Evolutionary conservation across 2,329 filamentous ascomycete genomes (phyloP).

Genomic region (Penicillium sp.): DNA sequence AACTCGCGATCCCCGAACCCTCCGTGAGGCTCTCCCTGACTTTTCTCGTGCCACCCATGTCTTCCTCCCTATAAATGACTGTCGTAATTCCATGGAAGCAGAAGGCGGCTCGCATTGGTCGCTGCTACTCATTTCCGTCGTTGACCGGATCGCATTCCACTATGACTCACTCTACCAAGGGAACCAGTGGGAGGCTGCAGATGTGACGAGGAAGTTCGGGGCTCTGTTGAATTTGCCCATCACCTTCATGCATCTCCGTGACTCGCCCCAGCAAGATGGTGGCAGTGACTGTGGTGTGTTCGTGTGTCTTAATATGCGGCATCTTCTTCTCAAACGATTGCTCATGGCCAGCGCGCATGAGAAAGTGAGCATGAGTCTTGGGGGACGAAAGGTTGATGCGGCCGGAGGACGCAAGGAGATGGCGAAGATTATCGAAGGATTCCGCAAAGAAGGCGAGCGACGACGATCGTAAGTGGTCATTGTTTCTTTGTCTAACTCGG

Average conservation of each 20-base stretch:
- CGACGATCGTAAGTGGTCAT: constrained; percentile 70
- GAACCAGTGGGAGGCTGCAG: constrained; percentile 73
- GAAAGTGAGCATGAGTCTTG: constrained; percentile 94
- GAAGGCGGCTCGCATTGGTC: constrained; percentile 96
- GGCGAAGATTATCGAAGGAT: constrained; percentile 80
- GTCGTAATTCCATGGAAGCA: constrained; percentile 70
- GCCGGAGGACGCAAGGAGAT: constrained; percentile 83
- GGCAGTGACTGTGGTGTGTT: constrained; percentile 93
- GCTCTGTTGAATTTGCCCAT: constrained; percentile 67
- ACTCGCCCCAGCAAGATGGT: constrained; percentile 89
- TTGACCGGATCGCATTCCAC: constrained; percentile 92
- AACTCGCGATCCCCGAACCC: constrained; percentile 57
- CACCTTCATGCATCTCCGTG: constrained; percentile 74
- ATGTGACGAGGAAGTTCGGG: constrained; percentile 68
- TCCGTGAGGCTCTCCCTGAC: constrained; percentile 73
- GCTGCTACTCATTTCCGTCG: constrained; percentile 80
- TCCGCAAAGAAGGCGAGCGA: constrained; percentile 84
- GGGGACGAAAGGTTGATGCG: constrained; percentile 80
- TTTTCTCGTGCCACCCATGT: constrained; percentile 83
- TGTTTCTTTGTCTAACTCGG: neutral
- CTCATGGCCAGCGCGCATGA: constrained; percentile 75
- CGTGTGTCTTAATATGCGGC: constrained; percentile 92
- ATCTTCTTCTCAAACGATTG: constrained; percentile 82
- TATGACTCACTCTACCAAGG: constrained; percentile 82
- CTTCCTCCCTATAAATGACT: constrained; percentile 95